A percentile compares a stretch with the other conserved stretches of the same genome.
Evolutionary conservation across 257 asterid species (phyloP).

Genomic region (Buddleja alternifolia): DNA sequence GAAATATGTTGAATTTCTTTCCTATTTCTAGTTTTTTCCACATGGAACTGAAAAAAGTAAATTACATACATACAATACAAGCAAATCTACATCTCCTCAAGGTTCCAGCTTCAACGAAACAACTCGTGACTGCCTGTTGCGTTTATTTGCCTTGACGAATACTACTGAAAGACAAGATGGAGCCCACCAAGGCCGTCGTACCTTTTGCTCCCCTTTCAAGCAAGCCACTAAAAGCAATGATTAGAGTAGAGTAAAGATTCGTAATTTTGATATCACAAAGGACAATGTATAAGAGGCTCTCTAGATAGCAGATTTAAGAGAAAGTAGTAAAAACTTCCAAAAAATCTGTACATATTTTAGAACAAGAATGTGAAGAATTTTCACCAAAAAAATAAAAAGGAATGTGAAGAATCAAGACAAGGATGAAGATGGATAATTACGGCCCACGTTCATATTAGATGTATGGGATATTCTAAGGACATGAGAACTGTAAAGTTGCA

Average conservation of each 20-base stretch:
- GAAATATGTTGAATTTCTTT: conserved; percentile 1
- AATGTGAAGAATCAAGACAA: background rate
- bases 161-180: conserved; percentile 76
- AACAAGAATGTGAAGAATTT: too few relatives aligned
- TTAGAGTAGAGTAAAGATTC: conserved; percentile 17
- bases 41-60: conserved; percentile 6
- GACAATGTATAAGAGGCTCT: background rate
- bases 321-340: too few relatives aligned
- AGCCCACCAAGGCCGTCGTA: conserved; percentile 97
- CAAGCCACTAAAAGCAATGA: conserved; percentile 69
- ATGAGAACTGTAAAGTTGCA: background rate
- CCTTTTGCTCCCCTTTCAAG: conserved; percentile 97
- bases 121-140: conserved; percentile 89
- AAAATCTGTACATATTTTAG: background rate
- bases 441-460: background rate
- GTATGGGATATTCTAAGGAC: background rate
- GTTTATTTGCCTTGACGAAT: conserved; percentile 72
- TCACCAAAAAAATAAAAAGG: too few relatives aligned
- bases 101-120: conserved; percentile 97
- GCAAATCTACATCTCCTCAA: conserved; percentile 57
- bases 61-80: conserved; percentile 25
- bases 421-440: background rate
- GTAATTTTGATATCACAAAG: background rate
- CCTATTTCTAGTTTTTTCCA: conserved; percentile 25
- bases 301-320: too few relatives aligned